Evolutionary conservation across 2,329 filamentous ascomycete species (phyloP).

Genomic region (Colletotrichum agaves): DNA sequence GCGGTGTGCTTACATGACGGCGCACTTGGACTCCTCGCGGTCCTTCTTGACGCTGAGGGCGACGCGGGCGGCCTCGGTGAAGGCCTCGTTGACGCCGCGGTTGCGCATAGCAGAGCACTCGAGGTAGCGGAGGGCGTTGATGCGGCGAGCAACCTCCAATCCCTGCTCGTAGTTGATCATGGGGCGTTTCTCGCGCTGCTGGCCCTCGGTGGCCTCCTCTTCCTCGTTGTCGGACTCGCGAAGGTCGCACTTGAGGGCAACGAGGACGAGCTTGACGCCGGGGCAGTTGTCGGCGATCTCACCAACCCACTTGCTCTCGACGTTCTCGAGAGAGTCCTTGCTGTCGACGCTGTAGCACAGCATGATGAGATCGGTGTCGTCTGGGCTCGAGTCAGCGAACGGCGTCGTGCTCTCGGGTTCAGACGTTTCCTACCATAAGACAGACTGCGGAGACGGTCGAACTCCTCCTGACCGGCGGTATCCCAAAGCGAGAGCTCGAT

Average conservation of each 20-base stretch:
- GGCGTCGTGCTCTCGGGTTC: not conserved
- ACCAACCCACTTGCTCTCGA: conserved; percentile 97
- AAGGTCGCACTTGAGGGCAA: conserved; percentile 96
- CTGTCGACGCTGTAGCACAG: conserved; percentile 98
- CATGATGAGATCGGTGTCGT: conserved; percentile 97
- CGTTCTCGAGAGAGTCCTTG: conserved; percentile 96
- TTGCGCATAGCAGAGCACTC: conserved; percentile 99
- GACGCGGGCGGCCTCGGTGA: conserved; percentile 96
- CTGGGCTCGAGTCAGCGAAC: conserved; percentile 44
- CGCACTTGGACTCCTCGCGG: conserved; percentile 70
- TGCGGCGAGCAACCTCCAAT: conserved; percentile 88
- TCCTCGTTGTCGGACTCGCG: conserved; percentile 81
- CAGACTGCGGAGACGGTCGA: conserved; percentile 92
- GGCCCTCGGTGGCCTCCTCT: conserved; percentile 63
- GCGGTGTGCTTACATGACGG: conserved; percentile 63
- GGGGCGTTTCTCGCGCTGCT: conserved; percentile 64
- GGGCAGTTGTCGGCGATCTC: conserved; percentile 99
- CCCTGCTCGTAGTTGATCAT: conserved; percentile 93
- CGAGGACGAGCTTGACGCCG: conserved; percentile 91
- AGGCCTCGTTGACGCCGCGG: conserved; percentile 96
- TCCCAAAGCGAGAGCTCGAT: conserved; percentile 99
- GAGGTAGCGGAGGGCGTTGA: conserved; percentile 92
- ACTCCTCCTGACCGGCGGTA: conserved; percentile 98
- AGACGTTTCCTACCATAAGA: conserved; percentile 77
- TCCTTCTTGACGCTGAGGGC: conserved; percentile 80